Conservation (phyloP, 1,284 basidiomycete genomes). For the Fomitopsis schrenkii region DNA sequence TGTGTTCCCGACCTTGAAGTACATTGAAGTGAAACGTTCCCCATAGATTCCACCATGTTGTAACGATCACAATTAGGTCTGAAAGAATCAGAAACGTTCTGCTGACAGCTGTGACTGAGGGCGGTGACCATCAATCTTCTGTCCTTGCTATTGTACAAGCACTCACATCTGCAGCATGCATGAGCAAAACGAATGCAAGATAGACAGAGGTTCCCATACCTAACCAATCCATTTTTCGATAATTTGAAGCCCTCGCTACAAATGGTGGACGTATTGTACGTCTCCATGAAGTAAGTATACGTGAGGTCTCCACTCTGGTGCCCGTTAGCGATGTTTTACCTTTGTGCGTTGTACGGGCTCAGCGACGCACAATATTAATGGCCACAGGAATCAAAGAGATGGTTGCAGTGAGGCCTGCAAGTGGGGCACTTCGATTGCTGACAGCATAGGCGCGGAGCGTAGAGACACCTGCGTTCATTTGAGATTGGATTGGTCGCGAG, state of each 20-base stretch:
- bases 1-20: not conserved
- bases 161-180: no score
- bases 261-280: no score
- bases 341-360: no score
- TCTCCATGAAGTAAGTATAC: no score
- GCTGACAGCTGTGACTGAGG: not conserved
- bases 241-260: no score
- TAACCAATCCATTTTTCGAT: no score
- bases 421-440: not conserved
- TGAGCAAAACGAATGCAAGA: no score
- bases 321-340: not conserved
- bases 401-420: not conserved
- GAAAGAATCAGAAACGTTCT: not conserved
- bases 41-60: not conserved
- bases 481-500: not conserved
- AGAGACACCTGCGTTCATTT: not conserved
- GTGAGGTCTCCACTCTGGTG: no score
- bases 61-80: not conserved
- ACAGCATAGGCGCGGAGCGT: not conserved
- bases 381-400: not conserved
- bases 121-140: not conserved
- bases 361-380: not conserved
- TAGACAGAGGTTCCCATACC: no score
- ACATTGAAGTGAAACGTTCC: not conserved
- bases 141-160: not conserved